These are phyloP conservation scores for Aureobasidium sp. DNA, from an alignment of 2,329 filamentous ascomycete genomes.

Conservation along the genomic window DNA sequence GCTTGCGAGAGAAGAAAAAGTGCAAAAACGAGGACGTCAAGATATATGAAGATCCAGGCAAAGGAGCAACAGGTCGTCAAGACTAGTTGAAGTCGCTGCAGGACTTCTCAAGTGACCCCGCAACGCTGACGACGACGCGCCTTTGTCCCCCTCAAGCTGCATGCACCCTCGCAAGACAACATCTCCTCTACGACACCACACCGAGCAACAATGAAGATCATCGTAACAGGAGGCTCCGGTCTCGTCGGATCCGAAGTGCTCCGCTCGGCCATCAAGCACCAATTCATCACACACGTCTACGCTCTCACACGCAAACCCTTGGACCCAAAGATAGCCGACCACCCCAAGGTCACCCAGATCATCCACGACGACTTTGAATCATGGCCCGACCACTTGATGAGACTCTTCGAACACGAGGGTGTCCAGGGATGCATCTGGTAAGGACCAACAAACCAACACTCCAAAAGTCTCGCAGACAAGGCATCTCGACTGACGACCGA, in stretches of 20 bases:
- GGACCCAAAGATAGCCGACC: slow-evolving; percentile 23
- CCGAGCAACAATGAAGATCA: slow-evolving; percentile 47
- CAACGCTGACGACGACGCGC: too few relatives aligned
- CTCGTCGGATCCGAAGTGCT: slow-evolving; percentile 50
- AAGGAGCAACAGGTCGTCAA: too few relatives aligned
- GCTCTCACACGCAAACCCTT: slow-evolving; percentile 29
- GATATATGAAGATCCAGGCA: too few relatives aligned
- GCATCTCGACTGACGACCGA: too few relatives aligned
- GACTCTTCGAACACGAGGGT: slow-evolving; percentile 32
- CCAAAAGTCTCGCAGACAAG: background rate
- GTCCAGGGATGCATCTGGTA: slow-evolving; percentile 44
- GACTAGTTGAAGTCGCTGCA: too few relatives aligned
- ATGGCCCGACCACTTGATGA: slow-evolving; percentile 42
- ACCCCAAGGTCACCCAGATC: slow-evolving; percentile 30
- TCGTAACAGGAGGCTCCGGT: slow-evolving; percentile 54
- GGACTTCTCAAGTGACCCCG: too few relatives aligned
- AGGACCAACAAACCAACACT: background rate
- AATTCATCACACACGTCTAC: slow-evolving; percentile 41
- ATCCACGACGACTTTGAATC: slow-evolving; percentile 45
- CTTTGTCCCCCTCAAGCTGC: too few relatives aligned
- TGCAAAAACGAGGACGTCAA: too few relatives aligned
- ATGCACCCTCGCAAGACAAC: too few relatives aligned
- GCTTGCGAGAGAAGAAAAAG: too few relatives aligned
- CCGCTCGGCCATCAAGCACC: slow-evolving; percentile 43
- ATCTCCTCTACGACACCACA: background rate